Evolutionary conservation across 129 eudicot species (phyloP), one percentile per base, ranked within the genome.

Genomic region (Chrysanthemum makinoi): DNA sequence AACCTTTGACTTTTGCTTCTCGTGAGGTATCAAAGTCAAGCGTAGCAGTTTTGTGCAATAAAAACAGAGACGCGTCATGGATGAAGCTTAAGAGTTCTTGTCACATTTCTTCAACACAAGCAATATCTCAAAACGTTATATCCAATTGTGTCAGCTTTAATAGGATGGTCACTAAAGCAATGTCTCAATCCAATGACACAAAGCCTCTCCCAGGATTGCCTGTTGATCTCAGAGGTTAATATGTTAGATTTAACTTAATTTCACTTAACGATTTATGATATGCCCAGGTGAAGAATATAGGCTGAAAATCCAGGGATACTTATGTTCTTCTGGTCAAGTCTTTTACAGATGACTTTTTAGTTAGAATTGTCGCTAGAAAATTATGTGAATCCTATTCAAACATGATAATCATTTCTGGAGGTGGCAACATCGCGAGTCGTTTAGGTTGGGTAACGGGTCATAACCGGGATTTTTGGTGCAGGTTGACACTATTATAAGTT

Each of bases 141-240:
- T 55, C 44, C 43, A 39, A 22, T 65, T 61, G 79, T 51, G 46
- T 75, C 56, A 89, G 84, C 69, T 75, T 60, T 30, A 54, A 67
- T 57, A 82, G 81, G 76, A 43, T 74, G 59, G 82, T 82, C 48
- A 72, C 82, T 24, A 93, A 80, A 79, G 98, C 98, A 67, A 78
- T 85, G 85, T 73, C 96, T 10, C 83, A 75, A 58, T 79, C 84
- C 19, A 85, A 80, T 74, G 91, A 82, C 48, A 33, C 70, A 11
- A 84, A 80, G 60, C 83, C 98, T 48, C 72, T 83, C 46, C 81
- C 95, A 1, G 98, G 98, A 62, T 73, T 93, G 78, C 91, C 98
- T 56, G 53, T 93, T 65, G 90, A 93, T 83, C 79, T 93, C 70
- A 93, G 90, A 93, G 98, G 98, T 93, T 56, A 63, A 57, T 64